Evolutionary conservation across 768 basidiomycete species (phyloP).

Genomic region (Serendipita sp.): DNA sequence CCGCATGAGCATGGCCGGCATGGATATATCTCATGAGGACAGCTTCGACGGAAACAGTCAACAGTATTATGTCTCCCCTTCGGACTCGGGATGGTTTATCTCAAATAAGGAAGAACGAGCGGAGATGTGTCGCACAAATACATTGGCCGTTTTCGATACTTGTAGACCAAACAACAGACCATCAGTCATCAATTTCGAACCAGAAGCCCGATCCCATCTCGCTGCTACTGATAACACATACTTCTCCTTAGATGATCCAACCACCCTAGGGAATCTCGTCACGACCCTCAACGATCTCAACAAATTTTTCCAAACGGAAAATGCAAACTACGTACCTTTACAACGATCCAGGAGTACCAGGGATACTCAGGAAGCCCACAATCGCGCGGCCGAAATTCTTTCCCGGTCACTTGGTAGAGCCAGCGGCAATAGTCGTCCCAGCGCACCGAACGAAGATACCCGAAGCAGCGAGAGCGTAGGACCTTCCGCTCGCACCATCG

Average conservation of each 20-base stretch:
- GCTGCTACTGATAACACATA: conserved; percentile 25
- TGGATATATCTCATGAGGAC: conserved; percentile 25
- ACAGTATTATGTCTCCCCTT: conserved; percentile 60
- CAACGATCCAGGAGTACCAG: conserved; percentile 6
- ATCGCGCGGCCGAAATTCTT: conserved; percentile 14
- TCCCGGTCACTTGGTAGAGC: conserved; percentile 14
- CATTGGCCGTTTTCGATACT: conserved; percentile 75
- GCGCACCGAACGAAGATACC: background rate
- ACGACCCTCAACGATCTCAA: conserved; percentile 23
- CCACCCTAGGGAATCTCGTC: conserved; percentile 45
- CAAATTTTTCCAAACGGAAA: conserved; percentile 24
- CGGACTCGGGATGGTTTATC: conserved; percentile 78
- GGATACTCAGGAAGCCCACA: conserved; percentile 11
- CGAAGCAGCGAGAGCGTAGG: background rate
- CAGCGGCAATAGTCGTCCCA: background rate
- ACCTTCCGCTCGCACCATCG: background rate
- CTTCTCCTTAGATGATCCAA: conserved; percentile 26
- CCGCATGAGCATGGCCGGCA: conserved; percentile 74
- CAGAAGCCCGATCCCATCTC: conserved; percentile 26
- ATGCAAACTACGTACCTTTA: conserved; percentile 6
- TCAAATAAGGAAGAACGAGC: conserved; percentile 47
- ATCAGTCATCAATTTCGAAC: conserved; percentile 59
- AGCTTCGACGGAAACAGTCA: conserved; percentile 40
- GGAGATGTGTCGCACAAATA: conserved; percentile 53
- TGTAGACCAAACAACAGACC: conserved; percentile 42